Evolutionary conservation across 2,329 filamentous ascomycete genomes (phyloP).

Genomic region (Ceratocystis destructans): DNA sequence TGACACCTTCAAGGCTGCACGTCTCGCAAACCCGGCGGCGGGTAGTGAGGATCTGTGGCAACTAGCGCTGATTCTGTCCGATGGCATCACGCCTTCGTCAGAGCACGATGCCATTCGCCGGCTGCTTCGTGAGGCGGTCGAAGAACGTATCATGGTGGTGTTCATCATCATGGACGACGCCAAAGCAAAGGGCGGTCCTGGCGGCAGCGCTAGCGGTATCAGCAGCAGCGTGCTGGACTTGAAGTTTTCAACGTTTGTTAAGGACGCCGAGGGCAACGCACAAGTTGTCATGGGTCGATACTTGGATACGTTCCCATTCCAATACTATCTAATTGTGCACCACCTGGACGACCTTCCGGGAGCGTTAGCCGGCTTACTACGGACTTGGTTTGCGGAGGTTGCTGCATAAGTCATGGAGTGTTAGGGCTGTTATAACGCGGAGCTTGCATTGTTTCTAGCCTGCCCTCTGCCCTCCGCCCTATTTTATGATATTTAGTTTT

Average conservation of each 20-base stretch:
- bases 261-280: conserved; percentile 45
- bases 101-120: conserved; percentile 73
- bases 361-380: conserved; percentile 72
- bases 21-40: conserved; percentile 37
- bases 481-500: background rate
- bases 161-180: conserved; percentile 85
- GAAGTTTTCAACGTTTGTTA: conserved; percentile 71
- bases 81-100: conserved; percentile 72
- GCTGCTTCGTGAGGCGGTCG: conserved; percentile 72
- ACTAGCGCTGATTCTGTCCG: conserved; percentile 79
- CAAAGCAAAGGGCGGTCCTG: background rate
- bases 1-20: conserved; percentile 64
- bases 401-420: conserved; percentile 28
- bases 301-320: conserved; percentile 90
- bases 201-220: conserved; percentile 28
- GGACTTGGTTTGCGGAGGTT: conserved; percentile 86
- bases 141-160: conserved; percentile 93
- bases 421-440: background rate
- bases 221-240: conserved; percentile 66
- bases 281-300: conserved; percentile 77
- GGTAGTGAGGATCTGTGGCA: conserved; percentile 72
- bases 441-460: background rate
- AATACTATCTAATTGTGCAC: conserved; percentile 90
- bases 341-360: conserved; percentile 82
- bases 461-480: too few species aligned